These are phyloP conservation scores for Lonicera japonica DNA, from an alignment of 129 eudicot species.

Conservation along the genomic window DNA sequence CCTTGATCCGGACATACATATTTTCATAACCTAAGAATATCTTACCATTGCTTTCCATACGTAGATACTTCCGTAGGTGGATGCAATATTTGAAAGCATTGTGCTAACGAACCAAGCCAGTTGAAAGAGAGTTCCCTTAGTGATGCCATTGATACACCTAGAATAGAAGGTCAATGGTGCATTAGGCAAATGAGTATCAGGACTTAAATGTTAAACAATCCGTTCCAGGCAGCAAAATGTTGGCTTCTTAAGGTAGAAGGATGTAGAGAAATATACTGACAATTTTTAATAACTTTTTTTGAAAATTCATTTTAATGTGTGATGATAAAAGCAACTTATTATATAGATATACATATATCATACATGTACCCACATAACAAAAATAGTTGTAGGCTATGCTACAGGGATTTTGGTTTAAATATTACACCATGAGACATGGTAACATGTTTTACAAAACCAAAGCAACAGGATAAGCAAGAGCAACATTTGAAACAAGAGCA, in stretches of 20 bases:
- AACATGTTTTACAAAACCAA: no score
- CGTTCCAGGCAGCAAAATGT: no score
- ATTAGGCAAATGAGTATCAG: background rate
- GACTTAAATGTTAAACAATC: background rate
- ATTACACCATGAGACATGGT: no score
- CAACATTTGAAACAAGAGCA: no score
- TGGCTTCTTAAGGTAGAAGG: background rate
- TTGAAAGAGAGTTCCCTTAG: conserved; percentile 57
- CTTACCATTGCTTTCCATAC: conserved; percentile 58
- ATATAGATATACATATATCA: no score
- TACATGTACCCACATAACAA: no score
- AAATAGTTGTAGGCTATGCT: no score
- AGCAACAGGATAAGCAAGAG: no score
- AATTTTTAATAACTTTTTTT: background rate
- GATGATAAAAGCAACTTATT: background rate
- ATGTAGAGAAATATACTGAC: background rate
- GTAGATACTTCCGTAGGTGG: conserved; percentile 53
- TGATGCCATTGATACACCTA: conserved; percentile 66
- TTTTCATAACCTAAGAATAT: background rate
- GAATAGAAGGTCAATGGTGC: conserved; percentile 1
- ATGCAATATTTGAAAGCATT: conserved; percentile 55
- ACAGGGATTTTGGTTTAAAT: no score
- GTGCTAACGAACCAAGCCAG: conserved; percentile 55
- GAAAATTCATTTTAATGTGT: background rate
- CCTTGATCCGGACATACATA: no score